Evolutionary conservation across 2,329 filamentous ascomycete species (phyloP), one percentile per base, ranked within the genome.

Genomic region (Kalmusia sp.): DNA sequence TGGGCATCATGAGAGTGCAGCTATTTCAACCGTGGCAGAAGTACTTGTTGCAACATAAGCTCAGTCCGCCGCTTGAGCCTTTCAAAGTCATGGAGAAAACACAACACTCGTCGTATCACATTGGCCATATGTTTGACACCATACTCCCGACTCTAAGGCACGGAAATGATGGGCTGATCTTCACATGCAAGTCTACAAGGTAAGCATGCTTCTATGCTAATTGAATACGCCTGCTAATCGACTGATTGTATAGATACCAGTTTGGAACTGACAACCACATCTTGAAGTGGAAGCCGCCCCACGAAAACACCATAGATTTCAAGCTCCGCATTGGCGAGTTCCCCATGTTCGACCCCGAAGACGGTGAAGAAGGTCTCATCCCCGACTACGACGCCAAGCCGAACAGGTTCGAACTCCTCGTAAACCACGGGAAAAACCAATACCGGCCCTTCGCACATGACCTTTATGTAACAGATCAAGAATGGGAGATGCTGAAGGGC

Each of bases 281-380:
- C 58, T 80, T 99, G 33, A 99, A 99, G 75, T 99, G 95, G 95
- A 99, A 99, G 77, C 92, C 93, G 0, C 91, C 92, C 3, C 83
- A 91, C 61, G 95, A 99, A 74, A 99, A 99, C 78, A 96, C 92
- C 0, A 87, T 99, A 63, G 95, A 99, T 73, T 97, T 96, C 73
- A 85, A 89, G 35, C 82, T 98, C 64, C 85, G 84, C 46, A 82
- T 99, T 37, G 78, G 75, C 49, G 81, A 84, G 11, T 98, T 97
- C 67, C 89, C 90, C 0, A 69, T 80, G 0, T 80, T 89, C n/a
- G 83, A 90, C 54, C 88, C 89, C 1, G 84, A 88, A 31, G 71
- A 95, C 63, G 84, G 85, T 39, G 84, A 85, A 28, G 88, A 90
- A 15, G 88, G 87, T 15, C 74, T 84, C 30, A 82, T 81, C 63